A percentile compares a stretch with the other conserved stretches of the same genome.
phyloP scores from a whole-genome alignment of 2,329 filamentous ascomycete genomes.

The Amauroascus verrucosus region DNA sequence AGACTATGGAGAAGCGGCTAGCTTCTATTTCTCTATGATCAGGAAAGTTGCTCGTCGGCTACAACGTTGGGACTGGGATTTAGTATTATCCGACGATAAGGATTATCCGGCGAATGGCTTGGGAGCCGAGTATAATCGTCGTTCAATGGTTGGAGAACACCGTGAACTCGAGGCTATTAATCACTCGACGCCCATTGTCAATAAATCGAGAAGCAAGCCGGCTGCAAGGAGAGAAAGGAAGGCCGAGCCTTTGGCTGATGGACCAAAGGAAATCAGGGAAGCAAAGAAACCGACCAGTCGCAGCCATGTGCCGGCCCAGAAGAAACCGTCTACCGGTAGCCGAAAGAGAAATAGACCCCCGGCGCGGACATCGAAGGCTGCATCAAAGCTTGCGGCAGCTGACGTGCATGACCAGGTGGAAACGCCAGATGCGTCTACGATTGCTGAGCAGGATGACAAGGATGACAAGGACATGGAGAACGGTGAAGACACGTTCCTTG shows the following conservation, averaged over 20 bases:
- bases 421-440: background rate
- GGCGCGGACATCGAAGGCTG: constrained; percentile 3
- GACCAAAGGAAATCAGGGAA: background rate
- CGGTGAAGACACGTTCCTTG: background rate
- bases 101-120: constrained; percentile 12
- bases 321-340: background rate
- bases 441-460: background rate
- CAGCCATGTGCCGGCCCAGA: background rate
- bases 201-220: constrained; percentile 1
- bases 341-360: background rate
- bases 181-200: background rate
- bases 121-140: constrained; percentile 8
- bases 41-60: constrained; percentile 36
- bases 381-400: background rate
- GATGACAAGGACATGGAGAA: background rate
- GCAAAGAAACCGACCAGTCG: background rate
- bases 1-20: constrained; percentile 41
- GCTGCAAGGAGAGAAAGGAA: constrained; percentile 9
- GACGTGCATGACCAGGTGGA: background rate
- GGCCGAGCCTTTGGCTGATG: background rate
- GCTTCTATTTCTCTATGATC: constrained; percentile 35
- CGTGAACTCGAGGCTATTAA: constrained; percentile 6
- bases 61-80: constrained; percentile 38
- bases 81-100: constrained; percentile 12
- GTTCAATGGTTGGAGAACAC: background rate